phyloP scores from a whole-genome alignment of 2,329 filamentous ascomycete species.

The Dothidotthia symphoricarpi region DNA sequence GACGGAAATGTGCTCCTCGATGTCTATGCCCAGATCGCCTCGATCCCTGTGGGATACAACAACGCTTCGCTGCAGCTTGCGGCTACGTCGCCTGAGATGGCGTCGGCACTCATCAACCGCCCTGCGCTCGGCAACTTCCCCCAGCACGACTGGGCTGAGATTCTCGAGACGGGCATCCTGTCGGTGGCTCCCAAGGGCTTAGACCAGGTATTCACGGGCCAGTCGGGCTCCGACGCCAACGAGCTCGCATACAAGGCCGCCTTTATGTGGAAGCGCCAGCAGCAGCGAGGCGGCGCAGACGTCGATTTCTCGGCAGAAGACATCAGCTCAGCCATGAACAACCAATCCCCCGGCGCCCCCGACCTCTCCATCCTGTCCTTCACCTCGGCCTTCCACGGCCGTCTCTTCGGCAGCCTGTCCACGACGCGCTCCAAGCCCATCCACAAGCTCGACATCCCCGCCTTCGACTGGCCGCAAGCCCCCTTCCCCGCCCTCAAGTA shows the following conservation, averaged over 20 bases:
- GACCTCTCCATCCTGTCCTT: constrained; percentile 85
- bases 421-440: constrained; percentile 91
- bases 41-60: constrained; percentile 90
- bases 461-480: constrained; percentile 92
- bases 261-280: constrained; percentile 86
- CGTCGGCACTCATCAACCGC: constrained; percentile 77
- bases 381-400: constrained; percentile 85
- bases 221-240: constrained; percentile 88
- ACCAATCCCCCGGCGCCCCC: constrained; percentile 74
- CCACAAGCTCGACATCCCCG: constrained; percentile 91
- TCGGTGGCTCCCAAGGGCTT: constrained; percentile 79
- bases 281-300: constrained; percentile 72
- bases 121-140: constrained; percentile 91
- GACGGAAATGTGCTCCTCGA: constrained; percentile 73
- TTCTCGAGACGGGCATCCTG: constrained; percentile 77
- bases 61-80: constrained; percentile 72
- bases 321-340: constrained; percentile 72
- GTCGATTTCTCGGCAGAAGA: constrained; percentile 80
- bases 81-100: constrained; percentile 75
- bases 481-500: constrained; percentile 85
- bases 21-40: constrained; percentile 87
- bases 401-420: constrained; percentile 81
- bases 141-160: constrained; percentile 74
- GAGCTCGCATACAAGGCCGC: constrained; percentile 94
- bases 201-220: constrained; percentile 86